Evolutionary conservation across 2,329 filamentous ascomycete genomes (phyloP), one percentile per base, ranked within the genome.

Genomic region (Huntiella savannae): DNA sequence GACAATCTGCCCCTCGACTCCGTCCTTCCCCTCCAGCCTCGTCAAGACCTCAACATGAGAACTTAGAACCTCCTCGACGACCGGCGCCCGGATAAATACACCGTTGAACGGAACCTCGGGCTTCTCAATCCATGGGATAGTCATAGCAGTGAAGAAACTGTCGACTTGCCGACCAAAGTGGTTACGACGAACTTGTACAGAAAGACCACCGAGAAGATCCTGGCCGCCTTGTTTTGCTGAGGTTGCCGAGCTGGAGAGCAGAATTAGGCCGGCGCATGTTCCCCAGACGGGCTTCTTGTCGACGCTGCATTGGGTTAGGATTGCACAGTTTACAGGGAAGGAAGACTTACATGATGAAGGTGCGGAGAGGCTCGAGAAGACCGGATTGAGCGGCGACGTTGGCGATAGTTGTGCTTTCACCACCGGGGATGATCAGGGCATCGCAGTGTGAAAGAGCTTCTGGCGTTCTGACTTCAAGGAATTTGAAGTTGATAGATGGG

Each of bases 161-260:
- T 96, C 85, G 11, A 82, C 79, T 62, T 98, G 91, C 46, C 88
- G 75, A 3, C 91, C 91, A 57, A 95, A 98, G 60, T 95, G 85
- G 58, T 96, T 98, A 40, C 91, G 73, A 57, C 92, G 86, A 32
- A 96, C 87, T 40, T 84, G 71, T 33, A 98, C 87, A 56, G 86
- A 79, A 34, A 98, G 70, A 2, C 91, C 91, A 11, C 91, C 91
- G 51, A 98, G 85, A 46, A 96, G 71, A 50, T 94, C 85, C 61
- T 96, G 91, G 0, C 88, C 88, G 38, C 85, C 86, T 56, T 82
- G 78, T 60, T 95, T 96, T 34, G 83, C 86, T 51, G 79, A 75
- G 59, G 88, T 93, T 43, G 86, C 88, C 49, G 81, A 77, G 56
- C 94, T 82, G 2, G 86, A 81, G 43, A 98, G 77, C 42, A 96